Percentiles rank a stretch among this genome's conserved stretches.
phyloP scores from a whole-genome alignment of 2,329 filamentous ascomycete species.

The Juglanconis juglandina region DNA sequence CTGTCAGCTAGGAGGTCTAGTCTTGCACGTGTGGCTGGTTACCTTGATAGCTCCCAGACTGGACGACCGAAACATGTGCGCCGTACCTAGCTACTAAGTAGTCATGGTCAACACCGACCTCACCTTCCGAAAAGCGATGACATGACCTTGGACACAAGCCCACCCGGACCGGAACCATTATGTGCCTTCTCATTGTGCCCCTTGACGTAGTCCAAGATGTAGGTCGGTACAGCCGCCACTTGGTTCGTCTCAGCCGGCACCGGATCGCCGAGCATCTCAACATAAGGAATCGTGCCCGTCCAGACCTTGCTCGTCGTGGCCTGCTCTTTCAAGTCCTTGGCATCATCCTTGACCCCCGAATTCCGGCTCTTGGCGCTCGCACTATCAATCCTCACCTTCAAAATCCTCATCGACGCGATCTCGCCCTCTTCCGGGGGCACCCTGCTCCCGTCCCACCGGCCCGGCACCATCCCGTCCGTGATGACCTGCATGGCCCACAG shows the following conservation, averaged over 20 bases:
- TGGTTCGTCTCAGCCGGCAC: slow-evolving; percentile 57
- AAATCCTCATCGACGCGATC: slow-evolving; percentile 69
- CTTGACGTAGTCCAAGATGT: slow-evolving; percentile 48
- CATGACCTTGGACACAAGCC: slow-evolving; percentile 10
- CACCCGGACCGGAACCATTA: neutral
- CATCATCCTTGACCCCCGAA: slow-evolving; percentile 59
- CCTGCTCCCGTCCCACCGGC: slow-evolving; percentile 66
- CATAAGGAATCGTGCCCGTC: slow-evolving; percentile 61
- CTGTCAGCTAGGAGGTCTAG: neutral
- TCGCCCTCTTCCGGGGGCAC: slow-evolving; percentile 70
- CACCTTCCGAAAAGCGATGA: slow-evolving; percentile 8
- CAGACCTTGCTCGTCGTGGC: slow-evolving; percentile 38
- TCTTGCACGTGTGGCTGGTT: neutral
- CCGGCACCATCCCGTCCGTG: slow-evolving; percentile 68
- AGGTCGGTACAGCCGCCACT: slow-evolving; percentile 55
- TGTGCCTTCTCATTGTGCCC: slow-evolving; percentile 32
- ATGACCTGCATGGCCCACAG: slow-evolving; percentile 75
- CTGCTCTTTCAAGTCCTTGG: slow-evolving; percentile 37
- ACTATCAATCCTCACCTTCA: slow-evolving; percentile 64
- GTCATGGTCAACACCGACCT: neutral
- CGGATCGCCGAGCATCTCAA: slow-evolving; percentile 61
- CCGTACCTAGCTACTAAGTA: too few species aligned
- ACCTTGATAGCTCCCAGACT: neutral
- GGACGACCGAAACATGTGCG: too few species aligned
- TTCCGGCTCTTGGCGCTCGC: slow-evolving; percentile 73